Evolutionary conservation across 495 filamentous ascomycete genomes (phyloP).

Genomic region (Darksidea phi): DNA sequence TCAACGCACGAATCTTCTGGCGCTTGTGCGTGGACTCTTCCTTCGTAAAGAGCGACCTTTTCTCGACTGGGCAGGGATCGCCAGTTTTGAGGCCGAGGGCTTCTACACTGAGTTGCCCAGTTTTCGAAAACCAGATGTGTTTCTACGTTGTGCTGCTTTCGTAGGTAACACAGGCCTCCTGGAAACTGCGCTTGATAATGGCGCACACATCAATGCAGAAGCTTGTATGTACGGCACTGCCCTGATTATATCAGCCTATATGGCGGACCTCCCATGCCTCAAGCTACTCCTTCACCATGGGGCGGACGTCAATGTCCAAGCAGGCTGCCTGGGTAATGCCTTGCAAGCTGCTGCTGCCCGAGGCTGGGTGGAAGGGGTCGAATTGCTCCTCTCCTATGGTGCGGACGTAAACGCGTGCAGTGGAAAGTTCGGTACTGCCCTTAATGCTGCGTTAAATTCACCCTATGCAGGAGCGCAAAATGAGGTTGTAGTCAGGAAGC

Average conservation of each 20-base stretch:
- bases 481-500: neutral
- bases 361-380: neutral
- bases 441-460: neutral
- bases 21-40: slow-evolving; percentile 1
- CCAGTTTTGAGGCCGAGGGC: neutral
- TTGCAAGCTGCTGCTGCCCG: slow-evolving; percentile 3
- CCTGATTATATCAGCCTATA: neutral
- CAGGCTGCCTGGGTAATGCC: slow-evolving; percentile 2
- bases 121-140: neutral
- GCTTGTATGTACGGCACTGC: slow-evolving; percentile 7
- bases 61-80: slow-evolving; percentile 9
- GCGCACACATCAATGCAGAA: slow-evolving; percentile 1
- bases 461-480: neutral
- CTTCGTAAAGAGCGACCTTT: neutral
- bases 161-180: neutral
- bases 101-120: slow-evolving; percentile 7
- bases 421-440: neutral
- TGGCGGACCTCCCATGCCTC: neutral
- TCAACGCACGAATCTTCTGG: neutral
- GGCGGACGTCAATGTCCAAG: slow-evolving; percentile 1
- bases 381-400: neutral
- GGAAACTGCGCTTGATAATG: neutral
- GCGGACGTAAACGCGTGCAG: slow-evolving; percentile 5
- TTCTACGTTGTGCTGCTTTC: slow-evolving; percentile 4
- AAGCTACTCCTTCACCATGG: slow-evolving; percentile 1